A percentile compares a stretch with the other conserved stretches of the same genome.
Evolutionary conservation across 495 filamentous ascomycete species (phyloP).

Genomic region (Recurvomyces mirabilis): DNA sequence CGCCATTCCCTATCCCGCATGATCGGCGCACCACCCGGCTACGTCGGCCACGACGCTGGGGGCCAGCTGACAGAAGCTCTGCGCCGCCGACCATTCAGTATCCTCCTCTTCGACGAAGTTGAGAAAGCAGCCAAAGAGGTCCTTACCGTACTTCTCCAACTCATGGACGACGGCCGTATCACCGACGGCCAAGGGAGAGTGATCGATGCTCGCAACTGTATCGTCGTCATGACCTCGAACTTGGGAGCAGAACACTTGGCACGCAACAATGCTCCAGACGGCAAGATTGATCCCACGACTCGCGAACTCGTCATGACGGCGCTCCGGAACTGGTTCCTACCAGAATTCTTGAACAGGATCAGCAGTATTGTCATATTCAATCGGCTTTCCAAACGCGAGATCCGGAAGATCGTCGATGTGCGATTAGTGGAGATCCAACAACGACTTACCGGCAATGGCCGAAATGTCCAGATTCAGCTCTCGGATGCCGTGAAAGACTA

Average conservation of each 20-base stretch:
- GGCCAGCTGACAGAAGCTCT: constrained; percentile 92
- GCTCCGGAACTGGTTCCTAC: constrained; percentile 88
- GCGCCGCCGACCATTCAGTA: constrained; percentile 90
- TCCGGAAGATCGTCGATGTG: constrained; percentile 90
- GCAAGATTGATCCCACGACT: constrained; percentile 77
- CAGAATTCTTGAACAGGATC: constrained; percentile 97
- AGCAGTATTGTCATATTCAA: constrained; percentile 96
- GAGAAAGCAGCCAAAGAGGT: constrained; percentile 99
- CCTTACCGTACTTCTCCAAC: constrained; percentile 86
- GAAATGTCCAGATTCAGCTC: constrained; percentile 68
- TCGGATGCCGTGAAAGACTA: constrained; percentile 79
- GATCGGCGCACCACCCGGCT: constrained; percentile 95
- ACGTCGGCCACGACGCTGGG: constrained; percentile 91
- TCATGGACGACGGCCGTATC: constrained; percentile 98
- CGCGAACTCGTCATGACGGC: constrained; percentile 79
- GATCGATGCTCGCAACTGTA: constrained; percentile 92
- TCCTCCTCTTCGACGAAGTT: constrained; percentile 93
- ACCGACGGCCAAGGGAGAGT: constrained; percentile 93
- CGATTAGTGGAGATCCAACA: constrained; percentile 83
- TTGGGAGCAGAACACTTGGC: constrained; percentile 88
- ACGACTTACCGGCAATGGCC: constrained; percentile 64
- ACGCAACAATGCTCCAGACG: constrained; percentile 61
- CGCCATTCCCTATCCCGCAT: constrained; percentile 91
- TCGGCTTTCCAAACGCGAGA: constrained; percentile 76
- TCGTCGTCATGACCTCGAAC: constrained; percentile 98